phyloP scores from a whole-genome alignment of 1,284 basidiomycete genomes.

The Puccinia novopanici region DNA sequence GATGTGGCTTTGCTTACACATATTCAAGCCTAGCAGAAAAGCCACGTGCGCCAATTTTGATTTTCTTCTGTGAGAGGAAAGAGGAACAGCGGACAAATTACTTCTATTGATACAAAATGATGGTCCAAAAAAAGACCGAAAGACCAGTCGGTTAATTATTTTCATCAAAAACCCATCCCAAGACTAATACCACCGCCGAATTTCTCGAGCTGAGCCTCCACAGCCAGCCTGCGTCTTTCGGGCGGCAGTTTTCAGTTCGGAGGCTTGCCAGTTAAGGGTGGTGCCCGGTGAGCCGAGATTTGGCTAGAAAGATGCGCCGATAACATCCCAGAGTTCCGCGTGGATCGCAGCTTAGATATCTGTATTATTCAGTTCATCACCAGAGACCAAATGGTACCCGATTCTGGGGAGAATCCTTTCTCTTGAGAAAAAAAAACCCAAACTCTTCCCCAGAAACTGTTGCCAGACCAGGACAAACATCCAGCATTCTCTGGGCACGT shows the following conservation, averaged over 20 bases:
- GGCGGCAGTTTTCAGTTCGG: slow-evolving; percentile 27
- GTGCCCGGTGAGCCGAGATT: slow-evolving; percentile 10
- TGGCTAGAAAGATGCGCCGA: slow-evolving; percentile 21
- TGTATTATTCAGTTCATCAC: background rate
- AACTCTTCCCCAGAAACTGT: no score
- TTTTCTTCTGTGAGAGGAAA: no score
- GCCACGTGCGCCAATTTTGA: no score
- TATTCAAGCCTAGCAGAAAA: no score
- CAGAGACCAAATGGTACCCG: no score
- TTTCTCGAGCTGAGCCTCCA: slow-evolving; percentile 41
- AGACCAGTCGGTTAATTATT: background rate
- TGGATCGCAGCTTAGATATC: slow-evolving; percentile 40
- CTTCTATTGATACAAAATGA: no score
- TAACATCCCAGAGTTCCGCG: slow-evolving; percentile 34
- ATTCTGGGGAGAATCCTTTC: background rate
- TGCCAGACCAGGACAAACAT: slow-evolving; percentile 46
- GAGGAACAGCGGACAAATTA: no score
- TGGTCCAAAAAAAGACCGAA: no score
- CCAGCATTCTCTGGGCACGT: slow-evolving; percentile 27
- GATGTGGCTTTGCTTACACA: no score
- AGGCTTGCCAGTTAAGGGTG: slow-evolving; percentile 9
- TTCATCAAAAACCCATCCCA: slow-evolving; percentile 44
- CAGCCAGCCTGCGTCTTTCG: slow-evolving; percentile 42
- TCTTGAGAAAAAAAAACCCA: background rate
- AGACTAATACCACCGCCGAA: slow-evolving; percentile 47